Percentiles rank a stretch among this genome's conserved stretches.
phyloP scores from a whole-genome alignment of 257 asterid species.

The Nicotiana sylvestris region DNA sequence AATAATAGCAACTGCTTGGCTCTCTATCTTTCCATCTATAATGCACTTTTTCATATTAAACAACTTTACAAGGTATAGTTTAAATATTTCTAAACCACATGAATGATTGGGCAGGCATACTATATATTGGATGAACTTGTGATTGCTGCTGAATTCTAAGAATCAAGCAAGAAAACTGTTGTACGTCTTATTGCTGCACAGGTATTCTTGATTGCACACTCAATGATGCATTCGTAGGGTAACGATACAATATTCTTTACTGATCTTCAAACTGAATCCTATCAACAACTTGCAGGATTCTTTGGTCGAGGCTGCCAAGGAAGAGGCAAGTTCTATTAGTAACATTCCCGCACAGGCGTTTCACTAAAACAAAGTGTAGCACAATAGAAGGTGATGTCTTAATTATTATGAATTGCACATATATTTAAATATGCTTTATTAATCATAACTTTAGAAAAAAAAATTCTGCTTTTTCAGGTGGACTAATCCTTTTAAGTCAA shows the following conservation, averaged over 20 bases:
- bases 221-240: neutral
- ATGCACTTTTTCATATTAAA: neutral
- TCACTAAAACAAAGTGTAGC: too few relatives aligned
- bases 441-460: too few relatives aligned
- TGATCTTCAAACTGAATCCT: neutral
- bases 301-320: conserved; percentile 92
- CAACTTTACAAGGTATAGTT: neutral
- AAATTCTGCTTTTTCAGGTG: too few relatives aligned
- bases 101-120: conserved; percentile 53
- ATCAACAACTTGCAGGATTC: conserved; percentile 57
- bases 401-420: too few relatives aligned
- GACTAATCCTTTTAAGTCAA: too few relatives aligned
- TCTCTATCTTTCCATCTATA: neutral
- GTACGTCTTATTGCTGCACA: conserved; percentile 37
- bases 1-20: neutral
- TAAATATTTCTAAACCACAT: neutral
- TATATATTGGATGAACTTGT: conserved; percentile 82
- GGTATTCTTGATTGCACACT: neutral
- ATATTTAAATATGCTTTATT: too few relatives aligned
- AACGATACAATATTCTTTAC: neutral
- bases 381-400: too few relatives aligned
- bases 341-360: conserved; percentile 24
- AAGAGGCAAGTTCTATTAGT: conserved; percentile 81
- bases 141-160: conserved; percentile 98
- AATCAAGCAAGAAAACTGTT: conserved; percentile 92